Conservation (phyloP, 179 eudicot species). For the Beta lomatogona region DNA sequence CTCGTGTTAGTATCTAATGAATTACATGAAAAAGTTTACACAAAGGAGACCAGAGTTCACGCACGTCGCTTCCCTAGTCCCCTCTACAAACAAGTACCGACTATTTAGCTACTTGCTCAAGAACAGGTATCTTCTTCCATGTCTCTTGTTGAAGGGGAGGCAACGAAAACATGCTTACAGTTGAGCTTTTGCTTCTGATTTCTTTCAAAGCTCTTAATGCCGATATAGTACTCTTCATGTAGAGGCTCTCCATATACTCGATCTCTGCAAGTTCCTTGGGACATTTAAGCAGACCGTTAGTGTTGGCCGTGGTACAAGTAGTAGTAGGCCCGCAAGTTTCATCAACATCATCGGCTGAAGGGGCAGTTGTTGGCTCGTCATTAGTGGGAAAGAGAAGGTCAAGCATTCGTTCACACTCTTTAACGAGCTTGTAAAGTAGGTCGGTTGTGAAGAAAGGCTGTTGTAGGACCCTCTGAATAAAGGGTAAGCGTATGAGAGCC, state of each 20-base stretch:
- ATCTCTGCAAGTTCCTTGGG: conserved; percentile 64
- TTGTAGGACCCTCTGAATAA: conserved; percentile 71
- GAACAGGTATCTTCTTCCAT: conserved; percentile 54
- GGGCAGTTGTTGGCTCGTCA: conserved; percentile 37
- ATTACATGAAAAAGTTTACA: conserved; percentile 14
- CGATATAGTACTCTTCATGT: conserved; percentile 62
- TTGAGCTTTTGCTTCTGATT: conserved; percentile 66
- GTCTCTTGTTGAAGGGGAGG: conserved; percentile 66
- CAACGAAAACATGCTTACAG: conserved; percentile 60
- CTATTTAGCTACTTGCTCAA: conserved; percentile 52
- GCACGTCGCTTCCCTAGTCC: conserved; percentile 13
- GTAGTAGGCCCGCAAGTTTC: conserved; percentile 32
- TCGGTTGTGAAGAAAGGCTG: conserved; percentile 82
- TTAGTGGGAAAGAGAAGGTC: conserved; percentile 54
- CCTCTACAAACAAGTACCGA: neutral
- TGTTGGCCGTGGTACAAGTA: conserved; percentile 18
- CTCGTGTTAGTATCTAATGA: conserved; percentile 36
- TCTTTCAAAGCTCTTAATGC: conserved; percentile 58
- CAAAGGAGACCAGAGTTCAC: conserved; percentile 14
- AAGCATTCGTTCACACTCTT: conserved; percentile 76
- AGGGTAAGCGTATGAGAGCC: conserved; percentile 71
- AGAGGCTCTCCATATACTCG: conserved; percentile 58
- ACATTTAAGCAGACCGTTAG: conserved; percentile 33
- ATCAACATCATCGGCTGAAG: conserved; percentile 24
- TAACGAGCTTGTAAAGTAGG: conserved; percentile 68